Percentiles rank a stretch among this genome's conserved stretches.
Evolutionary conservation across 257 asterid genomes (phyloP).

Genomic region (Solanum appendiculatum): DNA sequence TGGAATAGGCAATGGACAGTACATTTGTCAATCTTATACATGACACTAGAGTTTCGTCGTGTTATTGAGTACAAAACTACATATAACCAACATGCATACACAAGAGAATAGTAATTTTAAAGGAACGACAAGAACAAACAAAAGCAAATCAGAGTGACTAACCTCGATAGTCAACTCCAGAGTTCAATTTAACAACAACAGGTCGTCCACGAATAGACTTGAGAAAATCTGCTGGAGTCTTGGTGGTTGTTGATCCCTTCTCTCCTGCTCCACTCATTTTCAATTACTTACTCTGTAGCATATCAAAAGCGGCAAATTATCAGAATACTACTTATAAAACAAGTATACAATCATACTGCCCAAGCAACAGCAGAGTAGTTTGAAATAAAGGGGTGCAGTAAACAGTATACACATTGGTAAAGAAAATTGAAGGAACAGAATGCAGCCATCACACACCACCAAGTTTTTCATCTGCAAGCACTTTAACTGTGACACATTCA

Average conservation of each 20-base stretch:
- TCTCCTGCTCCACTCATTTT: constrained; percentile 69
- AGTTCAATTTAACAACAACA: constrained; percentile 89
- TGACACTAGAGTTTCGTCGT: not conserved
- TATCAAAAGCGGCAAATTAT: not conserved
- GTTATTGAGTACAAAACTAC: not conserved
- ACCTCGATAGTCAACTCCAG: constrained; percentile 97
- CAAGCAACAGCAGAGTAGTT: not conserved
- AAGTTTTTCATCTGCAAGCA: not conserved
- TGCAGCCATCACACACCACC: not conserved
- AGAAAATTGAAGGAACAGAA: not conserved
- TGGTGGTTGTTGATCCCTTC: constrained; percentile 51
- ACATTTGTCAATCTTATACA: not conserved
- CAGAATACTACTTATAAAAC: not conserved
- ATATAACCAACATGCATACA: not conserved
- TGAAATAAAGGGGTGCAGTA: not conserved
- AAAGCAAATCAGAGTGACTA: not conserved
- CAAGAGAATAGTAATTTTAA: not conserved
- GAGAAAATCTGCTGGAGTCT: constrained; percentile 92
- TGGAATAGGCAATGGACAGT: not conserved
- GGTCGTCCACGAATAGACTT: constrained; percentile 97
- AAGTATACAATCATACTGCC: not conserved
- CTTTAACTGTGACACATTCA: not conserved
- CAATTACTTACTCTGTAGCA: constrained; percentile 4
- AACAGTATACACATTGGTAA: not conserved
- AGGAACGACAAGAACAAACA: not conserved